These are phyloP conservation scores for Xylariaceae sp. DNA, from an alignment of 2,329 filamentous ascomycete genomes.

Conservation along the genomic window DNA sequence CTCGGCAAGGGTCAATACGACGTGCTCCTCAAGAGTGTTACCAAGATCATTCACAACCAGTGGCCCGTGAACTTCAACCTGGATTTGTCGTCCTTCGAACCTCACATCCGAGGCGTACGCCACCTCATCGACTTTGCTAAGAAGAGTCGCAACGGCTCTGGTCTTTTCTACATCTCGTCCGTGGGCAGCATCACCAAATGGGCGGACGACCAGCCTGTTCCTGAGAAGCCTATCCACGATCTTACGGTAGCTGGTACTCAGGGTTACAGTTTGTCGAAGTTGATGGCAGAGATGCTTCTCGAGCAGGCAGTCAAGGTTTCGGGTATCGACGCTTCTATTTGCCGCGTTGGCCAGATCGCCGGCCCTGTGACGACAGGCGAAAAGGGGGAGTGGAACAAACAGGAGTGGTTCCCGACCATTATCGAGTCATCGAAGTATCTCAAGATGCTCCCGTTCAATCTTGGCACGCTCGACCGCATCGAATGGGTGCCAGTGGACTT, in stretches of 20 bases:
- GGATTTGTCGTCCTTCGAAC: slow-evolving; percentile 43
- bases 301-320: slow-evolving; percentile 34
- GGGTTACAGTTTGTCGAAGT: slow-evolving; percentile 42
- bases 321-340: slow-evolving; percentile 35
- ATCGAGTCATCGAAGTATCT: slow-evolving; percentile 44
- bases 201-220: slow-evolving; percentile 31
- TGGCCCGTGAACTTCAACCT: slow-evolving; percentile 52
- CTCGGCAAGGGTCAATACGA: slow-evolving; percentile 36
- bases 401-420: slow-evolving; percentile 52
- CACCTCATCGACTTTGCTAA: slow-evolving; percentile 42
- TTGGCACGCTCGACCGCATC: slow-evolving; percentile 40
- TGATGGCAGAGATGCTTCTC: slow-evolving; percentile 38
- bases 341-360: slow-evolving; percentile 44
- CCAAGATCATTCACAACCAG: slow-evolving; percentile 47
- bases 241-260: slow-evolving; percentile 25
- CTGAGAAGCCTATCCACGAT: slow-evolving; percentile 35
- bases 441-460: slow-evolving; percentile 39
- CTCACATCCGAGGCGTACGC: slow-evolving; percentile 45
- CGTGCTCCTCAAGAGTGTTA: slow-evolving; percentile 36
- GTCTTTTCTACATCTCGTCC: slow-evolving; percentile 40
- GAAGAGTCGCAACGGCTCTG: slow-evolving; percentile 30
- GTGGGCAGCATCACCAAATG: slow-evolving; percentile 36
- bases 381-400: slow-evolving; percentile 47
- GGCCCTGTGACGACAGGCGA: slow-evolving; percentile 34
- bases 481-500: slow-evolving; percentile 52